These are phyloP conservation scores for Fusarium avenaceum DNA, from an alignment of 2,329 filamentous ascomycete genomes.

Conservation along the genomic window DNA sequence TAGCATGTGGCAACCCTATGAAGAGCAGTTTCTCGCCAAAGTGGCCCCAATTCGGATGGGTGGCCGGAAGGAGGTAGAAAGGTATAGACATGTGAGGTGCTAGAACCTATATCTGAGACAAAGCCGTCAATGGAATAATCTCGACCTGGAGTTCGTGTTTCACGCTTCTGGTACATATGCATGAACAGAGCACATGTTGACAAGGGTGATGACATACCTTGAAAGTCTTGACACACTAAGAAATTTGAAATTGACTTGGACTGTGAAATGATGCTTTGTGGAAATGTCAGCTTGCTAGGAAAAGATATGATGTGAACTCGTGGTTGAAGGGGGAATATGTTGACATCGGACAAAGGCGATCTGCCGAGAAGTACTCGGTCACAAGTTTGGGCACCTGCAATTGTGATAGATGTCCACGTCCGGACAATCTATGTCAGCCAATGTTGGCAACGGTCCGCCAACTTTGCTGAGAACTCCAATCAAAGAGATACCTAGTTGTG, in stretches of 20 bases:
- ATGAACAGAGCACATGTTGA: background rate
- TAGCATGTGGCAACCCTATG: slow-evolving; percentile 26
- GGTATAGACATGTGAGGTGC: slow-evolving; percentile 9
- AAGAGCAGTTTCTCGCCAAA: slow-evolving; percentile 32
- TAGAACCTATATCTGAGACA: background rate
- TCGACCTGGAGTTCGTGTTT: background rate
- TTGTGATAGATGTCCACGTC: background rate
- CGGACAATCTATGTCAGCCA: background rate
- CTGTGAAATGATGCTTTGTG: background rate
- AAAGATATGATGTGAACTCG: background rate
- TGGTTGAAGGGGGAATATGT: background rate
- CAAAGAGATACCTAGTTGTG: too few species aligned
- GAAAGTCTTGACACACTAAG: background rate
- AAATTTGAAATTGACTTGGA: too few species aligned
- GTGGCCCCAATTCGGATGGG: background rate
- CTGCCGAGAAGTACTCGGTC: background rate
- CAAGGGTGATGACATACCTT: slow-evolving; percentile 5
- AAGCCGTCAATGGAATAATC: background rate
- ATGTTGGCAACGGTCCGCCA: background rate
- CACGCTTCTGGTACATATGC: slow-evolving; percentile 4
- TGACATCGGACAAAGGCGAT: background rate
- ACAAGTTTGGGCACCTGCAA: slow-evolving; percentile 4
- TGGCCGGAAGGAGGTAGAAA: background rate
- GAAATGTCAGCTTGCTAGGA: background rate
- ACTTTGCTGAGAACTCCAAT: too few species aligned